Percentiles rank a stretch among this genome's conserved stretches.
These are phyloP conservation scores for Plasmodium blacklocki DNA, from an alignment of 169 alveolate species.

Conservation along the genomic window DNA sequence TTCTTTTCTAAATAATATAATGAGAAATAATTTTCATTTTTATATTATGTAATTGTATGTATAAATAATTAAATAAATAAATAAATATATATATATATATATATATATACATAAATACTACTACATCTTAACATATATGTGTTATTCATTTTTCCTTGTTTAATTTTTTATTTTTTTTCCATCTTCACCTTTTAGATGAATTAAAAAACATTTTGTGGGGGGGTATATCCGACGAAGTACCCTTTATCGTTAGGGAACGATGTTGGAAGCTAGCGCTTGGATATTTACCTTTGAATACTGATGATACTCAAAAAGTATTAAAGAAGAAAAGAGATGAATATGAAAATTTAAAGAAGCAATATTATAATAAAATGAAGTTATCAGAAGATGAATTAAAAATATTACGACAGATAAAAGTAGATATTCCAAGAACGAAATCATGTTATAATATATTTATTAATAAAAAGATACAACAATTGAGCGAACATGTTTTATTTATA, in stretches of 20 bases:
- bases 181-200: constrained; percentile 58
- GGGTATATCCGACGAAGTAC: constrained; percentile 87
- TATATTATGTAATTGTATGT: neutral
- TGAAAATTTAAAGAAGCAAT: constrained; percentile 79
- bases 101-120: neutral
- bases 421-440: constrained; percentile 92
- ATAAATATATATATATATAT: too few relatives aligned
- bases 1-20: too few relatives aligned
- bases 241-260: constrained; percentile 85
- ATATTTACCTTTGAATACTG: constrained; percentile 86
- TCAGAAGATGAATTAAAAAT: constrained; percentile 69
- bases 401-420: constrained; percentile 90
- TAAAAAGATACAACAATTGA: constrained; percentile 86
- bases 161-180: constrained; percentile 7
- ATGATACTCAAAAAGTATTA: constrained; percentile 80
- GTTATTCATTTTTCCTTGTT: neutral
- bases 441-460: constrained; percentile 86
- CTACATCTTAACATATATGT: neutral
- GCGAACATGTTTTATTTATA: constrained; percentile 92
- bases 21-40: too few relatives aligned
- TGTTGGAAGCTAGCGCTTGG: constrained; percentile 91
- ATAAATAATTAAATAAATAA: too few relatives aligned
- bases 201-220: constrained; percentile 85
- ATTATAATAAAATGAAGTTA: constrained; percentile 19
- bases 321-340: constrained; percentile 85